Conservation (phyloP, 164 flowering plant species). For the Protea cynaroides region DNA sequence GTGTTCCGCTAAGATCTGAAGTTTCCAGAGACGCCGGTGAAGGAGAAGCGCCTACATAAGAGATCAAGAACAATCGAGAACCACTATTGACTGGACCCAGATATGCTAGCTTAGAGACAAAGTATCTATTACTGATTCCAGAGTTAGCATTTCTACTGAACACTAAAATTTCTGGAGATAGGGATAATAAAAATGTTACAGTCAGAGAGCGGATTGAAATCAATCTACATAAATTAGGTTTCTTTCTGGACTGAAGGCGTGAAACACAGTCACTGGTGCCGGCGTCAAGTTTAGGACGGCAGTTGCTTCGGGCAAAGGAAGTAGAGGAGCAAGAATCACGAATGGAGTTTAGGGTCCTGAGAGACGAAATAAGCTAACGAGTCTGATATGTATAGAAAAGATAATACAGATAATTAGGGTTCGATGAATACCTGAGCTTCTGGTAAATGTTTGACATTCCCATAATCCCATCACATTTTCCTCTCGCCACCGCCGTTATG, state of each 20-base stretch:
- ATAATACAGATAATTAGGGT: not conserved
- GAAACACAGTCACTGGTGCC: no score
- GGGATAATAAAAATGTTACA: not conserved
- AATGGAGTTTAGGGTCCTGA: slow-evolving; percentile 14
- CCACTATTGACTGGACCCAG: not conserved
- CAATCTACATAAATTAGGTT: not conserved
- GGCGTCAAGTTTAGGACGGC: no score
- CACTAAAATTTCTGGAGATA: not conserved
- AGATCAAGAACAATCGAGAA: slow-evolving; percentile 13
- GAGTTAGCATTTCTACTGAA: not conserved
- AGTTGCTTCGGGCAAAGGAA: no score
- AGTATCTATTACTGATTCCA: not conserved
- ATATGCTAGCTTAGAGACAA: no score
- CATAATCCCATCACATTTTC: slow-evolving; percentile 8
- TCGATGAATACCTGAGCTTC: slow-evolving; percentile 18
- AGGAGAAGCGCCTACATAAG: not conserved
- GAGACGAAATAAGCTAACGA: not conserved
- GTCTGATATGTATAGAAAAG: not conserved
- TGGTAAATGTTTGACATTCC: slow-evolving; percentile 1
- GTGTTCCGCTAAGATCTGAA: not conserved
- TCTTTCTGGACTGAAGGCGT: no score
- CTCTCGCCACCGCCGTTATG: not conserved
- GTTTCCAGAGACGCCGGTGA: not conserved
- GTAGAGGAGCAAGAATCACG: not conserved
- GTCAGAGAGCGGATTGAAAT: not conserved